Evolutionary conservation across 1,284 basidiomycete species (phyloP), one percentile per base, ranked within the genome.

Genomic region (Ganoderma boninense): DNA sequence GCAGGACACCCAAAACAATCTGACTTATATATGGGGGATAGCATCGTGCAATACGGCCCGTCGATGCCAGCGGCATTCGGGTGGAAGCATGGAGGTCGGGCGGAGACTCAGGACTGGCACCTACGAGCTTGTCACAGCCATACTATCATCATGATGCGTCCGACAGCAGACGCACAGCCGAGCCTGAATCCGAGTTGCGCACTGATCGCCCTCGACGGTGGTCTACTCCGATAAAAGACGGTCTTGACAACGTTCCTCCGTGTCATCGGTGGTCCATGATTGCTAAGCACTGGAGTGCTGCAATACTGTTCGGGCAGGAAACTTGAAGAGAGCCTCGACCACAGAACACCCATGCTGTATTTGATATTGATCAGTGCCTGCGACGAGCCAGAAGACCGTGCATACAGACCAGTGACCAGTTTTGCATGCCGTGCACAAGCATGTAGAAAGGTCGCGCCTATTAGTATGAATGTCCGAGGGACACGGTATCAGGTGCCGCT

Each of bases 401-500:
- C n/a, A n/a, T n/a, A 44, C 44, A 44, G 18, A 44, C 44, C 18
- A 44, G 42, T 43, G 42, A 44, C 44, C 44, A 44, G 2, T 16
- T 5, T 44, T 35, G 14, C 56, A n/a, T 10, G 32, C 29, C 44
- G 44, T 20, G 44, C 3, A 18, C 44, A 44, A 18, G 29, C 26
- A 6, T 4, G 44, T 18, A 35, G 35, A 35, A 35, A 8, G 46
- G 46, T 49, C 46, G 56, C 66, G 49, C 66, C 43, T 32, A 54
- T 23, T n/a, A n/a, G n/a, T n/a, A n/a, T n/a, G 40, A 49, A 43
- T 26, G 35, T 62, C 66, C 66, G 66, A 67, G 60, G 66, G 32
- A 62, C 60, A 52, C 66, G 66, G 66, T 18, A 40, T 67, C 66
- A 67, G 35, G 59, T 62, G 66, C 38, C 16, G 23, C 20, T 14